Percentiles rank a stretch among this genome's conserved stretches.
Evolutionary conservation across 1,139 yeast genomes (phyloP).

Genomic region (Barnettozyma hawaiiensis): DNA sequence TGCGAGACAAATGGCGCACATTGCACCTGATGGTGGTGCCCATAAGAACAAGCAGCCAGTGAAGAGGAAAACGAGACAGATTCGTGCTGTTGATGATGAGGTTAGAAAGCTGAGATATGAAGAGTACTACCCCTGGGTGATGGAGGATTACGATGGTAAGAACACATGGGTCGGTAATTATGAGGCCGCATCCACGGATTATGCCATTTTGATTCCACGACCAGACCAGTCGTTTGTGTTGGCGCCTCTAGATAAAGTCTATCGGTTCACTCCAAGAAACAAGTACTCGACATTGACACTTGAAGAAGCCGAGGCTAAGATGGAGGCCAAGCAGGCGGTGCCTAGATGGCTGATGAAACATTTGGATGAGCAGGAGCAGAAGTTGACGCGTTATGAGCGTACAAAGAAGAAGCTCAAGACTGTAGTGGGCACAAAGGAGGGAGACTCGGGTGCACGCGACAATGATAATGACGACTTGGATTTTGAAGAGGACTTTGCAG

Average conservation of each 20-base stretch:
- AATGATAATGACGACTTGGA: conserved; percentile 91
- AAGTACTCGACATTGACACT: conserved; percentile 88
- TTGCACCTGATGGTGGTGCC: conserved; percentile 94
- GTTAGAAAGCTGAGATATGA: conserved; percentile 84
- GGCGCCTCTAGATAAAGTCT: conserved; percentile 93
- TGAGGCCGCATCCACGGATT: conserved; percentile 91
- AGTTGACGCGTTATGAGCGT: conserved; percentile 39
- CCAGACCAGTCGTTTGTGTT: conserved; percentile 58
- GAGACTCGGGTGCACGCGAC: conserved; percentile 41
- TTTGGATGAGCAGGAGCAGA: conserved; percentile 57
- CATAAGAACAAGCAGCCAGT: conserved; percentile 49
- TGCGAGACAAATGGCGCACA: conserved; percentile 40
- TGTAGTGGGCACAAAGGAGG: conserved; percentile 50
- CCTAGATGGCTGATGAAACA: conserved; percentile 97
- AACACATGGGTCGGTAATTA: conserved; percentile 95
- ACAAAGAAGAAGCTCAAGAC: conserved; percentile 49
- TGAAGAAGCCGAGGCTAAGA: conserved; percentile 94
- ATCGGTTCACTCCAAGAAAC: conserved; percentile 88
- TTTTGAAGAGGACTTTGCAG: conserved; percentile 95
- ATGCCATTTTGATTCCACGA: conserved; percentile 80
- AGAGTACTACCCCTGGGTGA: conserved; percentile 96
- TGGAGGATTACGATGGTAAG: conserved; percentile 91
- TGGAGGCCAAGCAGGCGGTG: conserved; percentile 75
- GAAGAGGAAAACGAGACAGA: conserved; percentile 79
- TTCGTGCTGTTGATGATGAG: conserved; percentile 71